Percentiles rank a stretch among this genome's conserved stretches.
Evolutionary conservation across 129 eudicot genomes (phyloP).

Genomic region (Lactuca sativa): DNA sequence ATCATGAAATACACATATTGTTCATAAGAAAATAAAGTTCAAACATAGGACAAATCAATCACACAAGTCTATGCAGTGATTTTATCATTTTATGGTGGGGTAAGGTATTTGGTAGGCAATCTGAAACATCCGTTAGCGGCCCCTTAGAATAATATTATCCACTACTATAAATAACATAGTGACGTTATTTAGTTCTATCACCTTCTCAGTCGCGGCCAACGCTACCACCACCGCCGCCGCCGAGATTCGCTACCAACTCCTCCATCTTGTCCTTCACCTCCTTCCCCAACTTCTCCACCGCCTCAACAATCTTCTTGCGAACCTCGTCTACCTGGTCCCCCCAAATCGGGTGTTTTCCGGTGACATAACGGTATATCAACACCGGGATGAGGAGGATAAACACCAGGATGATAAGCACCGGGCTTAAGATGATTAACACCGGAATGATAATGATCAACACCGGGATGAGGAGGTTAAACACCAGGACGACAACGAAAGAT

Average conservation of each 20-base stretch:
- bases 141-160: neutral
- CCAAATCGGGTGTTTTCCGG: constrained; percentile 54
- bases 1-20: too few species aligned
- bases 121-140: neutral
- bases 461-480: constrained; percentile 29
- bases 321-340: constrained; percentile 40
- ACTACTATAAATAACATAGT: too few species aligned
- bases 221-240: neutral
- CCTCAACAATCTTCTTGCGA: constrained; percentile 28
- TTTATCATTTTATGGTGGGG: too few species aligned
- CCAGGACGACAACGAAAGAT: neutral
- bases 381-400: constrained; percentile 55
- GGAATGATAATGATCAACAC: constrained; percentile 25
- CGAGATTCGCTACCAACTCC: neutral
- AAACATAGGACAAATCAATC: too few species aligned
- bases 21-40: too few species aligned
- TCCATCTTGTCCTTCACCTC: constrained; percentile 45
- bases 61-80: too few species aligned
- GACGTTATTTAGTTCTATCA: neutral
- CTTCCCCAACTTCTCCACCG: constrained; percentile 8
- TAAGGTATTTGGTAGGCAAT: too few species aligned
- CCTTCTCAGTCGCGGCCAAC: neutral
- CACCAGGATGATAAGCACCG: constrained; percentile 15
- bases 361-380: constrained; percentile 47
- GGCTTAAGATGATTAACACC: constrained; percentile 29